phyloP scores from a whole-genome alignment of 305 asterid genomes.

The Petunia hybrid region DNA sequence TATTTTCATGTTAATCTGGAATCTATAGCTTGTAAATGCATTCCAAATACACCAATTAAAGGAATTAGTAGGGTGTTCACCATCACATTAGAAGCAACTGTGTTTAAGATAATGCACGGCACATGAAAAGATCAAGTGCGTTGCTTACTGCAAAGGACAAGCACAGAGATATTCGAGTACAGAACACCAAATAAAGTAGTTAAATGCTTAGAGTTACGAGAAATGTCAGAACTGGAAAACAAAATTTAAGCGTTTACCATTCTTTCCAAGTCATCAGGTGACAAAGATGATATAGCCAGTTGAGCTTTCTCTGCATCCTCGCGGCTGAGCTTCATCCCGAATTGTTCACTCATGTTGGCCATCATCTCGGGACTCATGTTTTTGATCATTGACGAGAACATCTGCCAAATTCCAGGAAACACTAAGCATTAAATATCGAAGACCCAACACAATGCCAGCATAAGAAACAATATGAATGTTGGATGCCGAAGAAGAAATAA shows the following conservation, averaged over 20 bases:
- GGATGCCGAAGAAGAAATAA: not conserved
- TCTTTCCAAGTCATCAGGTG: constrained; percentile 84
- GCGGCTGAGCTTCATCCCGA: constrained; percentile 83
- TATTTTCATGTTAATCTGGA: too few relatives aligned
- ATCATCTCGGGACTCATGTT: constrained; percentile 91
- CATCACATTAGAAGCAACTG: too few relatives aligned
- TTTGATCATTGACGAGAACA: constrained; percentile 88
- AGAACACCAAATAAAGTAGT: too few relatives aligned
- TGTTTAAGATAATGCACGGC: too few relatives aligned
- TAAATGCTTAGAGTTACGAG: too few relatives aligned
- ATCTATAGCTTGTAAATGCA: not conserved
- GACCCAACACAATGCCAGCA: not conserved
- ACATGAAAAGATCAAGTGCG: too few relatives aligned
- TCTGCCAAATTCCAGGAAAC: constrained; percentile 56
- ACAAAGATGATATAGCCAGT: constrained; percentile 92
- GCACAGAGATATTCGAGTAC: too few relatives aligned
- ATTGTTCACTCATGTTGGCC: constrained; percentile 94
- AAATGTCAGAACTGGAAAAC: not conserved
- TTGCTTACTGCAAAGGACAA: too few relatives aligned
- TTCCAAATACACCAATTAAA: not conserved
- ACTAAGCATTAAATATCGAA: not conserved
- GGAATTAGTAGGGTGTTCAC: not conserved
- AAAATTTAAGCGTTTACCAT: constrained; percentile 58
- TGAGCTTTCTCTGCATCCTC: constrained; percentile 99
- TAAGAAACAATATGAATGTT: not conserved